A percentile compares a stretch with the other conserved stretches of the same genome.
Conservation (phyloP, 495 filamentous ascomycete genomes). For the Beverwykella pulmonaria region DNA sequence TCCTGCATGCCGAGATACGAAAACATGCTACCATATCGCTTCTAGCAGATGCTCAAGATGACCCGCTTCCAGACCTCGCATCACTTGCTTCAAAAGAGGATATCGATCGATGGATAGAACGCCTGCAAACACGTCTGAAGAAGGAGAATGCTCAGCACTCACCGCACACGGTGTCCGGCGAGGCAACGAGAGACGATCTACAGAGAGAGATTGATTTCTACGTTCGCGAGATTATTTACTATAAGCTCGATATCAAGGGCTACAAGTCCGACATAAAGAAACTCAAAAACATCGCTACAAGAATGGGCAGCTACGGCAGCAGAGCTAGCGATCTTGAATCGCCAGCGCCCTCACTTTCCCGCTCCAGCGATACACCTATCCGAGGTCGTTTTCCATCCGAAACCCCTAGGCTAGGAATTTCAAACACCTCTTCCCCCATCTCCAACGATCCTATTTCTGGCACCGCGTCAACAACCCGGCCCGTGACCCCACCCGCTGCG, state of each 20-base stretch:
- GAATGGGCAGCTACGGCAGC: slow-evolving; percentile 30
- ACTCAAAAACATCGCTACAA: slow-evolving; percentile 17
- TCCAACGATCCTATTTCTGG: slow-evolving; percentile 25
- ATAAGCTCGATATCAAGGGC: slow-evolving; percentile 38
- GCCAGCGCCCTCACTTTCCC: slow-evolving; percentile 16
- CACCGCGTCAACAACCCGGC: slow-evolving; percentile 12
- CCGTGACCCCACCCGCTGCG: slow-evolving; percentile 15
- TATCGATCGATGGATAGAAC: slow-evolving; percentile 34
- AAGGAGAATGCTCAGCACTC: slow-evolving; percentile 11
- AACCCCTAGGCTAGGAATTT: slow-evolving; percentile 12
- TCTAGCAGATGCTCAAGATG: slow-evolving; percentile 3
- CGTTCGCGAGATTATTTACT: slow-evolving; percentile 40
- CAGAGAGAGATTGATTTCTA: slow-evolving; percentile 37
- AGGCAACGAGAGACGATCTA: slow-evolving; percentile 17
- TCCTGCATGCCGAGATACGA: slow-evolving; percentile 32
- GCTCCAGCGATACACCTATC: slow-evolving; percentile 18
- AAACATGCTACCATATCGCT: slow-evolving; percentile 23
- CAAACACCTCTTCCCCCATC: slow-evolving; percentile 31
- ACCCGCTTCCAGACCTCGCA: slow-evolving; percentile 26
- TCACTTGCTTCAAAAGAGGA: slow-evolving; percentile 35
- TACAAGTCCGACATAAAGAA: slow-evolving; percentile 40
- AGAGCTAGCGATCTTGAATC: slow-evolving; percentile 25
- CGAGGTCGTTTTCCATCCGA: slow-evolving; percentile 2
- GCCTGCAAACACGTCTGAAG: slow-evolving; percentile 32
- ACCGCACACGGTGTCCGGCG: neutral